Evolutionary conservation across 148 eudicot species (phyloP), one percentile per base, ranked within the genome.

Genomic region (Camellia sinensis): DNA sequence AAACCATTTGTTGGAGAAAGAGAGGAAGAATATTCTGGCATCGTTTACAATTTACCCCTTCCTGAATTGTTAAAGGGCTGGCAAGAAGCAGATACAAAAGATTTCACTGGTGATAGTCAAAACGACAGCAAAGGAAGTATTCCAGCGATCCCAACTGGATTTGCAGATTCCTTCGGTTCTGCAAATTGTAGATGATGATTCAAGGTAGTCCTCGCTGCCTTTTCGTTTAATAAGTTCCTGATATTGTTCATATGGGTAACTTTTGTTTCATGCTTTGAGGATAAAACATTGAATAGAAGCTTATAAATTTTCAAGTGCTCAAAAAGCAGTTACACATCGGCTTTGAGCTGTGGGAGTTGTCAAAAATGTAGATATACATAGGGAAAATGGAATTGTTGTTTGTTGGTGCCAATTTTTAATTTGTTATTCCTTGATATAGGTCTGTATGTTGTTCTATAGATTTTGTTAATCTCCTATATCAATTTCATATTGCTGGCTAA

Each of bases 131-230:
- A 85, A 68, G 93, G 91, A 66, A 93, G 97, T 80, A 88, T 89
- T 41, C 94, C 94, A 14, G 85, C 86, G 5, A 83, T 84, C 84
- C 94, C 94, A 18, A 82, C 86, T 22, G 97, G 94, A 44, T 89
- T 92, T 73, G 88, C 89, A 0, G 92, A 87, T 67, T 88, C 92
- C n/a, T 91, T 93, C 74, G 88, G 90, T 18, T 89, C 94, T 43
- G 89, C 86, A 62, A 93, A 93, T 82, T 94, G 88, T 13, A 84
- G 97, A 77, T 92, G 73, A 83, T 64, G 73, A 83, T 64, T 7
- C 37, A 65, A 46, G 78, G n/a, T 19, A 59, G 59, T 54, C 19
- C 9, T 41, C 41, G 6, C 29, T 21, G 67, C 37, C 12, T 40
- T 22, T 12, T 10, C 19, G 18, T 56, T 21, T 50, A 40, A 64